phyloP scores from a whole-genome alignment of 176 grass and related monocot species.

The Phragmites australis region DNA sequence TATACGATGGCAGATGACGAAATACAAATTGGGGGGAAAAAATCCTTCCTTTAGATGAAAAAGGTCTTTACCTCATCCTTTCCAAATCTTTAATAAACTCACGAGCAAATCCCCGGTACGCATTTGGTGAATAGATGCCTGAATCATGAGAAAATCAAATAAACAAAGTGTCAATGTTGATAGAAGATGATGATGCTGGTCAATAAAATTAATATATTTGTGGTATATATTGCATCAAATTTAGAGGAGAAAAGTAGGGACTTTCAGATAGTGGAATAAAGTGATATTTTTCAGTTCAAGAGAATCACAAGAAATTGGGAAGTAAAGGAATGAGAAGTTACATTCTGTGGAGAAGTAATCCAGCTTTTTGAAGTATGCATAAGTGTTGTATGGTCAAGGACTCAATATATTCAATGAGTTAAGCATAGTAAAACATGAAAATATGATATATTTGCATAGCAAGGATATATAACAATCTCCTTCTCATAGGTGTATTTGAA shows the following conservation, averaged over 20 bases:
- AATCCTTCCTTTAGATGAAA: neutral
- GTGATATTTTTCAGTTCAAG: neutral
- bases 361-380: conserved; percentile 98
- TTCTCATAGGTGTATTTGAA: conserved; percentile 99
- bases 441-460: conserved; percentile 30
- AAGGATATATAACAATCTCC: conserved; percentile 99
- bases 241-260: neutral
- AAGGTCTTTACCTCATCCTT: conserved; percentile 63
- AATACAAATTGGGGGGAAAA: neutral
- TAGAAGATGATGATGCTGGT: neutral
- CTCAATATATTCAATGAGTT: conserved; percentile 4
- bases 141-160: conserved; percentile 26
- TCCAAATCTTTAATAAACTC: conserved; percentile 99
- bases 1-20: conserved; percentile 6
- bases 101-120: conserved; percentile 94
- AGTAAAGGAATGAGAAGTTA: conserved; percentile 45
- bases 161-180: neutral
- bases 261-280: neutral
- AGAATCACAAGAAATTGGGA: neutral
- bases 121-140: conserved; percentile 96
- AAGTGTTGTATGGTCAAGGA: conserved; percentile 74
- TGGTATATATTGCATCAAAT: neutral
- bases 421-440: conserved; percentile 13
- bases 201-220: neutral
- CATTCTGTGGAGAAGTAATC: conserved; percentile 99